phyloP scores from a whole-genome alignment of 2,329 filamentous ascomycete genomes.

The Exserohilum rostratum region DNA sequence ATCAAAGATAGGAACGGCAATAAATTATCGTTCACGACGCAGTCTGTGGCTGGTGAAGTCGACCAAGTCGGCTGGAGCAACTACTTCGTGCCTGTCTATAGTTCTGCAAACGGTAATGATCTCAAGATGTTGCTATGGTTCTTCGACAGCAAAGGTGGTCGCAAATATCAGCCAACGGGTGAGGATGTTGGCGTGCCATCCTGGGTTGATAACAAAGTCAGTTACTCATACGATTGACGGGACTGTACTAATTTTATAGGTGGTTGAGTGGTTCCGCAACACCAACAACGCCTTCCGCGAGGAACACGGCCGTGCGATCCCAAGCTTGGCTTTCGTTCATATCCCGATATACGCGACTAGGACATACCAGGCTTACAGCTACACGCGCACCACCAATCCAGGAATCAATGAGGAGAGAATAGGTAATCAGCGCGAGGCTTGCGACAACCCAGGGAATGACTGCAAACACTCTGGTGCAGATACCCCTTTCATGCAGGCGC shows the following conservation, averaged over 20 bases:
- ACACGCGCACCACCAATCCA: constrained; percentile 51
- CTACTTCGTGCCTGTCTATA: constrained; percentile 61
- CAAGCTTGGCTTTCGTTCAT: constrained; percentile 62
- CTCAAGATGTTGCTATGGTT: constrained; percentile 69
- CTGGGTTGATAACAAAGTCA: constrained; percentile 35
- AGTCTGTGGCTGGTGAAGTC: constrained; percentile 48
- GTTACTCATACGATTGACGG: neutral
- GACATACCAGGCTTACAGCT: constrained; percentile 54
- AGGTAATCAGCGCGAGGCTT: constrained; percentile 29
- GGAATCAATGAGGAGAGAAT: constrained; percentile 45
- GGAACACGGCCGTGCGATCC: constrained; percentile 48
- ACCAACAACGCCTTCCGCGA: constrained; percentile 23
- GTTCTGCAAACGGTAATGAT: constrained; percentile 38
- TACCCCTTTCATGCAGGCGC: constrained; percentile 66
- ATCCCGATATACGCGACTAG: constrained; percentile 50
- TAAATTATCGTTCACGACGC: constrained; percentile 48
- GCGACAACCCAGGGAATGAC: constrained; percentile 17
- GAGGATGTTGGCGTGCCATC: constrained; percentile 16
- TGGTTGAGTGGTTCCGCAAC: constrained; percentile 35
- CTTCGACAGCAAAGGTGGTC: constrained; percentile 61
- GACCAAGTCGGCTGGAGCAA: constrained; percentile 54
- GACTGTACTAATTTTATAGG: constrained; percentile 21
- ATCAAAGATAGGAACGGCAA: constrained; percentile 59
- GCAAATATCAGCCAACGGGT: constrained; percentile 23
- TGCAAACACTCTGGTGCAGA: constrained; percentile 58